Evolutionary conservation across 2,329 filamentous ascomycete genomes (phyloP), one percentile per base, ranked within the genome.

Genomic region (Penicillium sp.): DNA sequence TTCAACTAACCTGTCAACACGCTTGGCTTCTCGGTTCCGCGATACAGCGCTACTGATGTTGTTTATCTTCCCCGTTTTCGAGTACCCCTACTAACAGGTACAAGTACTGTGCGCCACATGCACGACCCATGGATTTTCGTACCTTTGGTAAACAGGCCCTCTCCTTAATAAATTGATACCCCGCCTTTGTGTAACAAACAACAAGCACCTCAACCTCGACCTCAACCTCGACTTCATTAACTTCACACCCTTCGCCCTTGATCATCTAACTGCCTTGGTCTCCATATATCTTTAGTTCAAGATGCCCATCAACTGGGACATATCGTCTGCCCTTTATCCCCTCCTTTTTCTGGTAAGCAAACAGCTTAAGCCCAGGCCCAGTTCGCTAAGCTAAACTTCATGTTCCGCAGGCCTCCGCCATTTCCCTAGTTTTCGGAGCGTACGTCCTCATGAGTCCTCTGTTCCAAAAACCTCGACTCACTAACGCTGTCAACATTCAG

Each of bases 401-500:
- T 15, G 5, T 11, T 13, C 23, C 2, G 35, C 38, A 61, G 59
- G 8, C 30, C 29, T 49, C 53, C 7, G 45, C 38, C 1, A 30
- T 58, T 19, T 50, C 61, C 3, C 35, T 63, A 11, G 23, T 61
- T 13, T 49, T 63, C 6, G 58, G 58, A 54, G 53, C 58, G 61
- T 61, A 52, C 29, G 61, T 52, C 17, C 15, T 19, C 1, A 13
- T 21, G 21, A 21, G 2, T 31, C 9, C 29, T 21, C 13, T 17
- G 7, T 8, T 29, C 49, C 21, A 5, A 31, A n/a, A 6, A n/a
- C 21, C 51, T 23, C 7, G 9, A 38, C 17, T 30, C 21, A 46
- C 21, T 29, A 49, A 45, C 17, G 35, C 17, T 15, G 9, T 17
- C 7, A 15, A 30, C 15, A 48, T 41, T 15, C 11, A 75, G 73